A percentile compares a stretch with the other conserved stretches of the same genome.
Conservation (phyloP, 768 basidiomycete genomes). For the Macrocybe gigantea region DNA sequence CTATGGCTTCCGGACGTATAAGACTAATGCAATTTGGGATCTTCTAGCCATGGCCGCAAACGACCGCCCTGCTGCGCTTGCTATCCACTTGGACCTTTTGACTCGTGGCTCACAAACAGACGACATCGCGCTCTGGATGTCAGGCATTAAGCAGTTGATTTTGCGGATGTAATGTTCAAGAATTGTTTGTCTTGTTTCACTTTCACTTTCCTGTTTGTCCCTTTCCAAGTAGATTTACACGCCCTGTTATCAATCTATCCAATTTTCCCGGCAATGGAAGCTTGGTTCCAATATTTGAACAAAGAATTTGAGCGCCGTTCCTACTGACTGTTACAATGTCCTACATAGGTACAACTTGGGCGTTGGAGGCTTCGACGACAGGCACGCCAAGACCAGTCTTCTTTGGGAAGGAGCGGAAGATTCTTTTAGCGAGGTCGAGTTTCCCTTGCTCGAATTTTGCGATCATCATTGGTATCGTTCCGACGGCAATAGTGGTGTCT, state of each 20-base stretch:
- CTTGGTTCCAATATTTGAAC: no score
- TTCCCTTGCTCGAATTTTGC: slow-evolving; percentile 30
- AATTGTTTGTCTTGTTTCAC: neutral
- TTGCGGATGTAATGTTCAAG: slow-evolving; percentile 43
- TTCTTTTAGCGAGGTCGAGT: slow-evolving; percentile 16
- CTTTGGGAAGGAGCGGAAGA: neutral
- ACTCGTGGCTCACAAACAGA: slow-evolving; percentile 75
- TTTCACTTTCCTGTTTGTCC: no score
- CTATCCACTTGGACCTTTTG: slow-evolving; percentile 81
- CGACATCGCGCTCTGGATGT: slow-evolving; percentile 85
- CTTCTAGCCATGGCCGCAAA: slow-evolving; percentile 70
- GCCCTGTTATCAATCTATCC: no score
- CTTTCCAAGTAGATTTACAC: no score
- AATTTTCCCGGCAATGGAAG: no score
- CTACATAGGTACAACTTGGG: no score
- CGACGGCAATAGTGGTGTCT: slow-evolving; percentile 19
- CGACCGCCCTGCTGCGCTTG: slow-evolving; percentile 72
- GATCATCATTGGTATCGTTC: slow-evolving; percentile 15
- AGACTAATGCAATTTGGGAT: slow-evolving; percentile 1
- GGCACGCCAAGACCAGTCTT: no score
- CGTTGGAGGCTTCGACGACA: no score
- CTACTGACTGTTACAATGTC: no score
- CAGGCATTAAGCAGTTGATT: slow-evolving; percentile 86
- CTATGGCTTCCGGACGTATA: neutral
- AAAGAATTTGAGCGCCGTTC: no score